These are phyloP conservation scores for Coemansia sp. DNA, from an alignment of 192 early-diverging fungal species.

Conservation along the genomic window DNA sequence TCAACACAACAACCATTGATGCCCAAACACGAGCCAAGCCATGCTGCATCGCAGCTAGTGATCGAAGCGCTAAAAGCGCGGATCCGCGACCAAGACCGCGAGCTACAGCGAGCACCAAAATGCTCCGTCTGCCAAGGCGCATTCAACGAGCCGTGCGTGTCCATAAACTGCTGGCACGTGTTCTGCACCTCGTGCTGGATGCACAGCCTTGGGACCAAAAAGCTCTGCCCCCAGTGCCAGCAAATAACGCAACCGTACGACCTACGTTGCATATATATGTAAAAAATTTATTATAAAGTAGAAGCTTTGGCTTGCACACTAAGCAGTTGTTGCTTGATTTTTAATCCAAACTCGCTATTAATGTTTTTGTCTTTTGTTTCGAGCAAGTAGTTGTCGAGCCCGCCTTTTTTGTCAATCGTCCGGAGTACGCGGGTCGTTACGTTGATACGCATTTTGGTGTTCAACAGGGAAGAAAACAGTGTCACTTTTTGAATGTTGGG, in stretches of 20 bases:
- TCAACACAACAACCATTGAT: too few species aligned
- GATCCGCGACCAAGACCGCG: constrained; percentile 63
- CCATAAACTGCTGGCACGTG: constrained; percentile 90
- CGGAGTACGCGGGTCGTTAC: constrained; percentile 69
- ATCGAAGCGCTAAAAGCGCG: constrained; percentile 78
- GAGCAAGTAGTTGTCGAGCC: constrained; percentile 73
- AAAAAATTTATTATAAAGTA: constrained; percentile 23
- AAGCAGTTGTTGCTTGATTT: constrained; percentile 62
- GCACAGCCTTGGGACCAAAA: constrained; percentile 77
- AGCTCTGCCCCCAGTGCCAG: constrained; percentile 87
- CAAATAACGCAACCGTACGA: constrained; percentile 81
- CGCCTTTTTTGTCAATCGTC: constrained; percentile 82
- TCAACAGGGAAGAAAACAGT: constrained; percentile 65
- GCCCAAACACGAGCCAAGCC: background rate
- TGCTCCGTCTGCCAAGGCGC: constrained; percentile 82
- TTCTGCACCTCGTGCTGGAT: constrained; percentile 90
- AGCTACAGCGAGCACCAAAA: constrained; percentile 52
- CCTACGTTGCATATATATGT: constrained; percentile 78
- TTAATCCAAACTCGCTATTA: constrained; percentile 57
- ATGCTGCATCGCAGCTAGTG: constrained; percentile 57
- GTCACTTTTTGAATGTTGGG: constrained; percentile 72
- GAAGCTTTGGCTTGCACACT: too few species aligned
- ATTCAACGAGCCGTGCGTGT: constrained; percentile 69
- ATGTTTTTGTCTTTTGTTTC: constrained; percentile 68
- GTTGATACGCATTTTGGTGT: constrained; percentile 58